Base-by-base conservation (phyloP, 306 rosid genomes). In the Acacia crassicarpa region DNA sequence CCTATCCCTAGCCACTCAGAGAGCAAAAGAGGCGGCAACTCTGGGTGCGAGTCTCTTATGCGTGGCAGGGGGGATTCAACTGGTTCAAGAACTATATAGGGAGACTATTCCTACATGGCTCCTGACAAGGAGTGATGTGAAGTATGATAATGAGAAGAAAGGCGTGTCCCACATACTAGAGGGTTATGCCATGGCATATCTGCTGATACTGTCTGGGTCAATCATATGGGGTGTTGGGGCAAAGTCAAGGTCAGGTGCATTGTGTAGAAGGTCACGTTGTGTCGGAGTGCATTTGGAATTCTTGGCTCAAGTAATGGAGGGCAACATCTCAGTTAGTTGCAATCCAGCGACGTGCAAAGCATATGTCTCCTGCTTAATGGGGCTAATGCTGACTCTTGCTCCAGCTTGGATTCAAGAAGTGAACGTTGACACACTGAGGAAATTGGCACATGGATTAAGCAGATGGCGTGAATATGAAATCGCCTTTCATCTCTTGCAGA, bases 71-170 rank as follows among this genome's bases (percentile, higher is more conserved):
- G 96, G 97, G 48, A 81, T 89, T 11, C 87, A 80, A 33, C 86
- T 93, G 68, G 96, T 93, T 41, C 93, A 89, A 66, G 90, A 86
- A 75, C 87, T 93, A 79, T 90, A 87, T 65, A 82, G 77, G 79
- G 91, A 93, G 67, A 87, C 96, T 19, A 87, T 93, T 83, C 96
- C 97, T n/a, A 88, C 94, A 75, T 87, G 96, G 94, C 67, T 93
- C 43, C 84, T 93, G 49, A 87, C 90, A 0, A 74, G 83, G 38
- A 82, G 86, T 78, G 84, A 86, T 56, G 81, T 72, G 59, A 86
- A 84, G 67, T 86, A 65, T 0, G 82, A 79, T 67, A 77, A 69
- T n/a, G 74, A 83, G 79, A 85, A 43, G 76, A 81, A 69, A 43
- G 82, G 76, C 0, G 80, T 67, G n/a, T 84, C 91, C 12, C 23